Conservation (phyloP, 1,284 basidiomycete species). For the Melampsora abietis-canadensis region DNA sequence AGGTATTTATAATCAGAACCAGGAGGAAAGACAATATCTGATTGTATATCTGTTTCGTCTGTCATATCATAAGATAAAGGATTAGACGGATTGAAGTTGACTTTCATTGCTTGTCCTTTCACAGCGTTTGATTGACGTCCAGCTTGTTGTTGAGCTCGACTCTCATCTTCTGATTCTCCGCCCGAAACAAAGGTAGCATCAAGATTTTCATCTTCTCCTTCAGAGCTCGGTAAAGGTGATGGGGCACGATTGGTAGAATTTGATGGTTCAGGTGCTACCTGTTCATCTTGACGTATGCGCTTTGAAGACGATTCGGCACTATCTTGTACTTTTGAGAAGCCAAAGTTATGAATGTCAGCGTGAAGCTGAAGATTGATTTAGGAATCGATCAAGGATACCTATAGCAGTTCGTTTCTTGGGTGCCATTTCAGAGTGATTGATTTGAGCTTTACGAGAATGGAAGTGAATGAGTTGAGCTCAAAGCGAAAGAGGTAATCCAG, state of each 20-base stretch:
- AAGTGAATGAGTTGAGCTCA: no score
- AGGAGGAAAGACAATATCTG: conserved; percentile 38
- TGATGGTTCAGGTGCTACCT: neutral
- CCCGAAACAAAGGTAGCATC: conserved; percentile 39
- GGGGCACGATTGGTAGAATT: neutral
- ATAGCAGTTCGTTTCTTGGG: conserved; percentile 1
- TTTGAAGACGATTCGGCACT: neutral
- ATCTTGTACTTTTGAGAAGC: neutral
- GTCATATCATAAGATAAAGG: neutral
- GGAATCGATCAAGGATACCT: neutral
- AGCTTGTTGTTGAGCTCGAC: neutral
- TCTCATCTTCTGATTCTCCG: conserved; percentile 38
- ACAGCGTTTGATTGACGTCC: conserved; percentile 14
- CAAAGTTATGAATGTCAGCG: neutral
- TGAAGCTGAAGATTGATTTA: neutral
- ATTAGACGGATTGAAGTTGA: conserved; percentile 19
- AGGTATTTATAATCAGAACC: conserved; percentile 71
- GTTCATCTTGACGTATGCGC: neutral
- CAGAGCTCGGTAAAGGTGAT: neutral
- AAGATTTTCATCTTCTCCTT: conserved; percentile 38
- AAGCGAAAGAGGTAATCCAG: no score
- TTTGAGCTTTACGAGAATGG: no score
- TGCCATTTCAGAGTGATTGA: neutral
- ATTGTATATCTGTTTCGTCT: neutral
- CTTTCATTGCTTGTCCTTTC: conserved; percentile 26